Evolutionary conservation across 108 stramenopile species (phyloP).

Genomic region (Nitzschia palea): DNA sequence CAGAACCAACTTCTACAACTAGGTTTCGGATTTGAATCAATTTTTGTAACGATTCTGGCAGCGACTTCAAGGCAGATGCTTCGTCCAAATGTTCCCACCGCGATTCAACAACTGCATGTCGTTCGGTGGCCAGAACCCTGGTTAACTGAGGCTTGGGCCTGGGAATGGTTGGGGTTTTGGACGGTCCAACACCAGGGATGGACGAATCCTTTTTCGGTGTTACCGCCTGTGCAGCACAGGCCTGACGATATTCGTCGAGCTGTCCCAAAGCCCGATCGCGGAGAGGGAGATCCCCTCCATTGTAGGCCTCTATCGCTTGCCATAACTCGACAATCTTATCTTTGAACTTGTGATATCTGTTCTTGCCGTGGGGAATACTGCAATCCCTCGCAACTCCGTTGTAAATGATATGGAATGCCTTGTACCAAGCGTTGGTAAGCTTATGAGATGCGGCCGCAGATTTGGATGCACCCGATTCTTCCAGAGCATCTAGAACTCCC

Average conservation of each 20-base stretch:
- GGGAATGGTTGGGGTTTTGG: not conserved
- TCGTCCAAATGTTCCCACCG: constrained; percentile 36
- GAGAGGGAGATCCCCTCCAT: constrained; percentile 22
- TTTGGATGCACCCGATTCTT: constrained; percentile 24
- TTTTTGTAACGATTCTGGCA: constrained; percentile 20
- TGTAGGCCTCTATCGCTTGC: constrained; percentile 29
- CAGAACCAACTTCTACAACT: constrained; percentile 6
- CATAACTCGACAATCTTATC: constrained; percentile 55
- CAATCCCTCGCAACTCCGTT: constrained; percentile 31
- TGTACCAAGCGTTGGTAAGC: constrained; percentile 36
- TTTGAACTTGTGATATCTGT: constrained; percentile 55
- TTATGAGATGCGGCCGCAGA: constrained; percentile 33
- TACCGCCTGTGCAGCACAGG: constrained; percentile 12
- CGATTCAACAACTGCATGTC: too few species aligned
- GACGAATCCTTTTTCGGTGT: constrained; percentile 17
- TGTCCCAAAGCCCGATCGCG: constrained; percentile 16
- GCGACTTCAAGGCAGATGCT: not conserved
- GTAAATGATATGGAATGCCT: constrained; percentile 39
- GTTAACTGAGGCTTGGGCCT: too few species aligned
- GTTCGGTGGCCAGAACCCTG: too few species aligned
- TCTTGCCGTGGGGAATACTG: constrained; percentile 44
- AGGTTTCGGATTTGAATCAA: constrained; percentile 26
- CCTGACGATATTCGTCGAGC: constrained; percentile 15
- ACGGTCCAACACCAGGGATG: not conserved
- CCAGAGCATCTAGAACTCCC: constrained; percentile 33